A percentile compares a stretch with the other conserved stretches of the same genome.
Evolutionary conservation across 148 eudicot genomes (phyloP).

Genomic region (Vaccinium myrtillus): DNA sequence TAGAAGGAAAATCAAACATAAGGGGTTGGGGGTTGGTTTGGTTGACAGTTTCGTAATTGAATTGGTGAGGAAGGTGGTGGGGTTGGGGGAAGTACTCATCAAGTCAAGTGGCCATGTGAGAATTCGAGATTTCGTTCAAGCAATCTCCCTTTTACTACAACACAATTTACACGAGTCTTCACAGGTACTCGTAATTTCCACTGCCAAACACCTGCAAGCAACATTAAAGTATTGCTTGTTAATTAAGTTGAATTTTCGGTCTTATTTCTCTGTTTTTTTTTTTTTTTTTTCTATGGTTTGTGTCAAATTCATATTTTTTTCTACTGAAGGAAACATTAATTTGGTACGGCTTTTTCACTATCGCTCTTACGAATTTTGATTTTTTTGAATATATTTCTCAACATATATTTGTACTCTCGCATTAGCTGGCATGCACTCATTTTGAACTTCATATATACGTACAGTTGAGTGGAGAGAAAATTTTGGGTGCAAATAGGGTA

Average conservation of each 20-base stretch:
- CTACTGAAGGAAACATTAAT: too few relatives aligned
- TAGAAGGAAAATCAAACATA: neutral
- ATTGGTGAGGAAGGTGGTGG: neutral
- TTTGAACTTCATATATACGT: too few relatives aligned
- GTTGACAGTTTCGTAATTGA: neutral
- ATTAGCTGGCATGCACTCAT: neutral
- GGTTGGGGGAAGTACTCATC: conserved; percentile 10
- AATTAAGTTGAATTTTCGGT: neutral
- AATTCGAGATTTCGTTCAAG: conserved; percentile 20
- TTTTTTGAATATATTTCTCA: neutral
- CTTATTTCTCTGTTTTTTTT: neutral
- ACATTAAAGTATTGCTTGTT: neutral
- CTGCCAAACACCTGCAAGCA: neutral
- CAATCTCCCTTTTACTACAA: neutral
- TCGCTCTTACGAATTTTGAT: too few relatives aligned
- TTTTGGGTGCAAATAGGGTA: too few relatives aligned
- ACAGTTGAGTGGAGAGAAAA: too few relatives aligned
- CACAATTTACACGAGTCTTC: neutral
- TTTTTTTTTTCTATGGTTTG: too few relatives aligned
- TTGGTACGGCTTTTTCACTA: too few relatives aligned
- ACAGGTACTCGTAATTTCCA: neutral
- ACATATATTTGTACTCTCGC: neutral
- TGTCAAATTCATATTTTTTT: too few relatives aligned
- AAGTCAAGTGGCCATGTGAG: conserved; percentile 21
- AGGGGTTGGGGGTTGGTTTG: neutral